Percentiles rank a stretch among this genome's conserved stretches.
Conservation (phyloP, 176 grass and related monocot species). For the sorghum (Sorghum bicolor) region Sorghum_bicolor_NCBIv3 NC_012872.2:53734501-53735000, state of each 20-base stretch:
- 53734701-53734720: not conserved
- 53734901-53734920: not conserved
- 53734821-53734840: not conserved
- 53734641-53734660: not conserved
- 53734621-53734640: not conserved
- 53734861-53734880: not conserved
- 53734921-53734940: not conserved
- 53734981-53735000: not conserved
- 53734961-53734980: not conserved
- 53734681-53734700: not conserved
- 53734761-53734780: not conserved
- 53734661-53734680: not conserved
- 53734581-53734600: not conserved
- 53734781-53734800: not conserved
- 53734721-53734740: not conserved
- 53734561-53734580: conserved; percentile 25
- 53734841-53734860: not conserved
- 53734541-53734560: conserved; percentile 53
- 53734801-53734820: not conserved
- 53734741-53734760: not conserved
- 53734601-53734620: too few relatives aligned
- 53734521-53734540: conserved; percentile 52
- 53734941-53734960: not conserved
- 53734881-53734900: not conserved
- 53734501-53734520: conserved; percentile 52